Evolutionary conservation across 352 stramenopile genomes (phyloP), one percentile per base, ranked within the genome.

Genomic region (Detonula confervacea): DNA sequence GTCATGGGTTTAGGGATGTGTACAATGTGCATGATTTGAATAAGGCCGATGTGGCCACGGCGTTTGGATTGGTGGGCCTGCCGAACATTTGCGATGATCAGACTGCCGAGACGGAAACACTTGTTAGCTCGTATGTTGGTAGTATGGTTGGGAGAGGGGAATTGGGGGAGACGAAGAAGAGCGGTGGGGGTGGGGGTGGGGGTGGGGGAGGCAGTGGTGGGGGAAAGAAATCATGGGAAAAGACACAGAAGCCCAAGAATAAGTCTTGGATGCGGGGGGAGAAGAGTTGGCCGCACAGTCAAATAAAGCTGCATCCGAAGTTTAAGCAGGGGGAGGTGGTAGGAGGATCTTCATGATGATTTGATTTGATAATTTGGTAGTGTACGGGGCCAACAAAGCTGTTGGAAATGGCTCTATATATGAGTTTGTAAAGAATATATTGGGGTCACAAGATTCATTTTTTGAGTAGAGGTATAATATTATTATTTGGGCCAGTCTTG

Each of bases 1-100:
- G 95, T 59, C 97, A 99, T 87, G 96, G 95, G 27, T 93, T 98
- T 80, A 98, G 98, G 81, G 95, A 98, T 69, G 98, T 99, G 81
- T 99, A 99, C 84, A 96, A 99, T 84, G 97, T 99, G 0, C 94
- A 98, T 75, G 91, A 96, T 52, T 86, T 99, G 9, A 97, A 99
- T 83, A 88, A 99, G 67, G 95, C 98, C 61, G 88, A 90, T 2
- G 95, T 98, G n/a, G 96, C 96, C 42, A 96, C 96, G 76, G 97
- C 96, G 5, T 99, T 99, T 86, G 97, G 97, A 25, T 98, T 99
- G 35, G 95, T 95, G 5, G 94, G 98, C 68, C 97, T 97, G 25
- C 97, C 97, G n/a, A n/a, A n/a, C n/a, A n/a, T n/a, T n/a, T n/a
- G n/a, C n/a, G 63, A 46, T 52, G 62, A 62, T 22, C 29, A 37